These are phyloP conservation scores for Rhizoctonia solani DNA, from an alignment of 1,284 basidiomycete species.

Conservation along the genomic window DNA sequence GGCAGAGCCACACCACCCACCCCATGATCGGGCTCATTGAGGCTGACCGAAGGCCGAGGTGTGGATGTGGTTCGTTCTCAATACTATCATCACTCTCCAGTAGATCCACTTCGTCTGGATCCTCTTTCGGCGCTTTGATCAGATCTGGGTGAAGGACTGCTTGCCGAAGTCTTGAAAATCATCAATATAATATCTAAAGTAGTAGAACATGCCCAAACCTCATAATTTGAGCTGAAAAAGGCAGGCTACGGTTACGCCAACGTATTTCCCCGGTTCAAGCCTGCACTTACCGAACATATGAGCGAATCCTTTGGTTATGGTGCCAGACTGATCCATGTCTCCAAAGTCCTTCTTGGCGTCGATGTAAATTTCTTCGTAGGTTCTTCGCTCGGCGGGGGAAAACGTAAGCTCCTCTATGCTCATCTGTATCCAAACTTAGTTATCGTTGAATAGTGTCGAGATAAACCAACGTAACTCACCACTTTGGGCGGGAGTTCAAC, in stretches of 20 bases:
- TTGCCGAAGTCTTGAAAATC: constrained; percentile 66
- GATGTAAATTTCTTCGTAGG: constrained; percentile 77
- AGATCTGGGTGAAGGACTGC: constrained; percentile 85
- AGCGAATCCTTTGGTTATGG: constrained; percentile 83
- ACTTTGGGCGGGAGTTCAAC: constrained; percentile 89
- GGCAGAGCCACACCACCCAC: constrained; percentile 24
- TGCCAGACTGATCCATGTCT: constrained; percentile 71
- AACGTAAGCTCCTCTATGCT: constrained; percentile 74
- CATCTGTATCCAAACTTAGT: constrained; percentile 49
- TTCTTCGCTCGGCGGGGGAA: constrained; percentile 72
- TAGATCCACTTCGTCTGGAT: constrained; percentile 42
- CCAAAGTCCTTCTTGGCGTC: constrained; percentile 75
- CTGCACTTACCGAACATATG: constrained; percentile 62
- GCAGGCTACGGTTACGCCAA: background rate
- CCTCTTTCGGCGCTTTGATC: constrained; percentile 52
- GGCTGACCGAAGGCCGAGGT: background rate
- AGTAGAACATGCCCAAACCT: constrained; percentile 53
- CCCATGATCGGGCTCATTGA: background rate
- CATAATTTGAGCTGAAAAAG: constrained; percentile 76
- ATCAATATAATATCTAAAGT: background rate
- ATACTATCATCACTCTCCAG: constrained; percentile 49
- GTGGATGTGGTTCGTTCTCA: constrained; percentile 37
- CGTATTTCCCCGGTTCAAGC: background rate
- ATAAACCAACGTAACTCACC: constrained; percentile 48
- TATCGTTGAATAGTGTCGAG: background rate